phyloP scores from a whole-genome alignment of 78 protist genomes.

The Pigoraptor vietnamica region DNA sequence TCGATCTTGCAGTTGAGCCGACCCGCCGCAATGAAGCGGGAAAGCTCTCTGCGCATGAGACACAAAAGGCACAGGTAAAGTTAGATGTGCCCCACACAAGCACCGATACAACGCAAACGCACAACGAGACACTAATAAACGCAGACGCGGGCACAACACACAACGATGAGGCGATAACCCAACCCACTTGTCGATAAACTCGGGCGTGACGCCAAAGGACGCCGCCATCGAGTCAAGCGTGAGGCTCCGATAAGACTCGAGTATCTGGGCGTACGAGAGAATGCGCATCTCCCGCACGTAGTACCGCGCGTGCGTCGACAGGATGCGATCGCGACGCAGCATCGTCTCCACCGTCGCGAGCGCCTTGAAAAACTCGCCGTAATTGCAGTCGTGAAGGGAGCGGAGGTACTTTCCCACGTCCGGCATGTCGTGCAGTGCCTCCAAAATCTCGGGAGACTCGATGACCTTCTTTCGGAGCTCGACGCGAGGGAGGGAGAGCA shows the following conservation, averaged over 20 bases:
- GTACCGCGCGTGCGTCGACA: slow-evolving; percentile 69
- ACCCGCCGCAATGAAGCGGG: slow-evolving; percentile 80
- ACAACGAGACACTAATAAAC: not conserved
- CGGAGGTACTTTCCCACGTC: slow-evolving; percentile 23
- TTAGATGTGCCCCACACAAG: not conserved
- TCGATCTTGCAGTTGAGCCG: slow-evolving; percentile 87
- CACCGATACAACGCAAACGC: not conserved
- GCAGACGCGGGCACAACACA: not conserved
- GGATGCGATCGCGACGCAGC: slow-evolving; percentile 49
- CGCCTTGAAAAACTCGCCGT: slow-evolving; percentile 58
- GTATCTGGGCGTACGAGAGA: slow-evolving; percentile 73
- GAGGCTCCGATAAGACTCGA: slow-evolving; percentile 87
- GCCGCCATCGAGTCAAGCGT: slow-evolving; percentile 76
- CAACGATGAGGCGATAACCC: slow-evolving; percentile 63
- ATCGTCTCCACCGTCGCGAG: slow-evolving; percentile 61
- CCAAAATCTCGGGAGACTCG: slow-evolving; percentile 87
- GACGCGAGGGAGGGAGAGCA: slow-evolving; percentile 66
- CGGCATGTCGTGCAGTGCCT: slow-evolving; percentile 59
- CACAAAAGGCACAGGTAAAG: not conserved
- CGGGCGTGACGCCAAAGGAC: slow-evolving; percentile 78
- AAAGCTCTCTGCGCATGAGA: slow-evolving; percentile 55
- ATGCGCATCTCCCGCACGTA: slow-evolving; percentile 86
- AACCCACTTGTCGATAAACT: slow-evolving; percentile 68
- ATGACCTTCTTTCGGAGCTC: slow-evolving; percentile 50
- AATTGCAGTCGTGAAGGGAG: slow-evolving; percentile 80